Conservation (phyloP, 306 rosid species). For the Notholithocarpus densiflorus region DNA sequence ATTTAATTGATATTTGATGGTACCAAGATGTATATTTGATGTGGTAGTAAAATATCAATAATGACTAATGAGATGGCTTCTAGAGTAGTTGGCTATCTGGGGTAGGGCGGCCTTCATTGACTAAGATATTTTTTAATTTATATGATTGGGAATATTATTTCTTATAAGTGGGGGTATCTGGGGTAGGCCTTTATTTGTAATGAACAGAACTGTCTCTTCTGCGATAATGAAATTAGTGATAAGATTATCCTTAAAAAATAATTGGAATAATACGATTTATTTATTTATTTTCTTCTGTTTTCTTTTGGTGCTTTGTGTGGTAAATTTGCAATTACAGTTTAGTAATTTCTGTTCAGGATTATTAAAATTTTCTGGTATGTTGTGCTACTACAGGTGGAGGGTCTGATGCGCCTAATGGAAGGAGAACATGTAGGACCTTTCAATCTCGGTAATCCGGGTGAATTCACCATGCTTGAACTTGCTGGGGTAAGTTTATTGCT, state of each 20-base stretch:
- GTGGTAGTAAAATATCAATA: neutral
- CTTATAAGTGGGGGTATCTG: neutral
- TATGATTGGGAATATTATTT: neutral
- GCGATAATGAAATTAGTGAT: neutral
- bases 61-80: neutral
- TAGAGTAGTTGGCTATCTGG: neutral
- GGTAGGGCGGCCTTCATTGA: neutral
- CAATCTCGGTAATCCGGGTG: conserved; percentile 98
- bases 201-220: neutral
- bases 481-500: conserved; percentile 64
- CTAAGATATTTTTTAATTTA: neutral
- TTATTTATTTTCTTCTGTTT: neutral
- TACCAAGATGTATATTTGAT: neutral
- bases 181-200: neutral
- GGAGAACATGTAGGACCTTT: conserved; percentile 99
- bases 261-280: too few species aligned
- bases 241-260: neutral
- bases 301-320: neutral
- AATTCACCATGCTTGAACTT: conserved; percentile 99
- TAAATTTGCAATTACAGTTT: neutral
- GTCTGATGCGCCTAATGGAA: conserved; percentile 96
- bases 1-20: neutral
- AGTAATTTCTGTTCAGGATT: neutral
- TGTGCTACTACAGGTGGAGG: conserved; percentile 70
- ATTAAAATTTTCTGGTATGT: conserved; percentile 10